Base-by-base conservation (phyloP, 2,329 filamentous ascomycete genomes). In the Neobulgaria alba region DNA sequence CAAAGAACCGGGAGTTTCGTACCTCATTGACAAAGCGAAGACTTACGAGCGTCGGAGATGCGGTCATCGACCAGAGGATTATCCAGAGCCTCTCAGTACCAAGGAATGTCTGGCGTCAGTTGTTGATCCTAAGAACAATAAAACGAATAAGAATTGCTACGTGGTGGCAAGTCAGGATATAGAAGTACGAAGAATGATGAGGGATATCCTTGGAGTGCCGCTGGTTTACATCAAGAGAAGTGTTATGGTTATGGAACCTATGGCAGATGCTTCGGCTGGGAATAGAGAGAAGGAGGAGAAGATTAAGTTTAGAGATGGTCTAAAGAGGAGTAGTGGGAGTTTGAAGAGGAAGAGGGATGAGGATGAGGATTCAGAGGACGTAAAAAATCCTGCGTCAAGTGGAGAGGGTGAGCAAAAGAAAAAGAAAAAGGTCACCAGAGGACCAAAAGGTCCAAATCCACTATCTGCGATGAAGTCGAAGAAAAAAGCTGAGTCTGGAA, bases 191-290 rank as follows among this genome's bases (percentile, higher is more conserved):
- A 68, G 71, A 34, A 65, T 68, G 50, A 70, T 90, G 65, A 72
- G 84, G 37, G 64, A 63, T n/a, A 71, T 89, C 15, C 71, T 75
- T 17, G 85, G 83, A 15, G 81, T 86, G 36, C 85, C 85, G 15
- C 61, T 90, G 46, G 75, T 92, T 34, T 90, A 90, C 59, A 82
- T 90, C 50, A 79, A 79, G 49, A 71, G 83, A 41, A 85, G 80
- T 46, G 84, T 93, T 39, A 85, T 90, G 76, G 79, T 83, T 41
- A 71, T 85, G 68, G 79, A 80, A 61, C 82, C 83, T 10, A 87
- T 92, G 82, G 79, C 82, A 14, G 72, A 69, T 29, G 72, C 72
- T 39, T 84, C 79, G 12, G 73, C 72, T 29, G 69, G 75, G 43
- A 70, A 77, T 34, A 73, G 81, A 46, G 73, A 80, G 38, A 68